phyloP scores from a whole-genome alignment of 257 asterid genomes.

The Solanum pimpinellifolium region DNA sequence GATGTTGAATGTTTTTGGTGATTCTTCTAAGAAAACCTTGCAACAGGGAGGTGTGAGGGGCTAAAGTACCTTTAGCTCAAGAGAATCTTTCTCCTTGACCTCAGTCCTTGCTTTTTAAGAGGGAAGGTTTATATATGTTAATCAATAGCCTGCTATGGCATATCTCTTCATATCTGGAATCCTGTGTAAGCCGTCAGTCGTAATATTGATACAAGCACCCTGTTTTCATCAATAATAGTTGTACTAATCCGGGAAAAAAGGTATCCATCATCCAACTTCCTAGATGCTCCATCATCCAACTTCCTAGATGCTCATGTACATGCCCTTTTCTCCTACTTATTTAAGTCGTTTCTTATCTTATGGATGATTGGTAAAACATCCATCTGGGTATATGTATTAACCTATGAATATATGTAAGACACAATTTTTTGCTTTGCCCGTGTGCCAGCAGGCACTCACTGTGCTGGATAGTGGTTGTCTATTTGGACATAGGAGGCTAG shows the following conservation, averaged over 20 bases:
- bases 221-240: neutral
- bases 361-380: neutral
- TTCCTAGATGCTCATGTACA: neutral
- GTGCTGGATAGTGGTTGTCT: neutral
- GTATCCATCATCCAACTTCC: neutral
- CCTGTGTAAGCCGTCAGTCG: neutral
- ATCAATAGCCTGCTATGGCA: neutral
- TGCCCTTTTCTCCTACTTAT: neutral
- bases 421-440: neutral
- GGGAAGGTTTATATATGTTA: neutral
- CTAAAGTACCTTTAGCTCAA: neutral
- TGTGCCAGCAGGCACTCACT: neutral
- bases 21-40: neutral
- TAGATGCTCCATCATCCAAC: neutral
- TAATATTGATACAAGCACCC: neutral
- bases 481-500: neutral
- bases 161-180: neutral
- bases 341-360: neutral
- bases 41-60: neutral
- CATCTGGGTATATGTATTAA: neutral
- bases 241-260: neutral
- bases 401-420: neutral
- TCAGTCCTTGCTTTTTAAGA: neutral
- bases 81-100: neutral
- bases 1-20: neutral